phyloP scores from a whole-genome alignment of 164 flowering plant genomes.

The Berberis thunbergii region DNA sequence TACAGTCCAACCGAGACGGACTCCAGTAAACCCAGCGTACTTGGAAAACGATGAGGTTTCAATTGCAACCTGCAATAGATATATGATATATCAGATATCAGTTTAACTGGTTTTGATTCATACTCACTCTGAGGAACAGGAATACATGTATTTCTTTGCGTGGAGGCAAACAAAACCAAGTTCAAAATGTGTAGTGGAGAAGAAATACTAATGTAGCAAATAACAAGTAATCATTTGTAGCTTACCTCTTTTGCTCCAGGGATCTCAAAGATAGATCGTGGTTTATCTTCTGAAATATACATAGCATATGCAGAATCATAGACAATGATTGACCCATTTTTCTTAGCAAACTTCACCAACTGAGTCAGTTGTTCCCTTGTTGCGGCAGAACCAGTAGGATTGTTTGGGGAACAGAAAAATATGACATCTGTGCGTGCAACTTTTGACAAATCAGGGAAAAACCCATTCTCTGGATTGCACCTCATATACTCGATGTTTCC shows the following conservation, averaged over 20 bases:
- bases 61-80: constrained; percentile 61
- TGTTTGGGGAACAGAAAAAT: constrained; percentile 95
- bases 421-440: constrained; percentile 67
- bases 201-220: neutral
- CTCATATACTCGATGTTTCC: constrained; percentile 89
- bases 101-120: too few relatives aligned
- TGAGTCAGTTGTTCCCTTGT: constrained; percentile 68
- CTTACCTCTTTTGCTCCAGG: constrained; percentile 93
- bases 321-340: constrained; percentile 84
- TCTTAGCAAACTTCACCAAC: constrained; percentile 78
- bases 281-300: constrained; percentile 83
- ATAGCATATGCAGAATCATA: constrained; percentile 91
- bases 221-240: neutral
- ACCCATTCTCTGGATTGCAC: constrained; percentile 80
- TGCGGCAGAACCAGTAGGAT: constrained; percentile 91
- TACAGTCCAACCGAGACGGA: constrained; percentile 94
- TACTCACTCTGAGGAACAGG: too few relatives aligned
- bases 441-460: constrained; percentile 78
- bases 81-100: neutral
- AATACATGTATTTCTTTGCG: neutral
- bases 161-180: neutral
- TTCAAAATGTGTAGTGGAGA: neutral
- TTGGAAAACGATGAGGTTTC: constrained; percentile 91
- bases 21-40: constrained; percentile 93
- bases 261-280: constrained; percentile 84